Conservation (phyloP, 495 filamentous ascomycete genomes). For the Bacidia rubella region DNA sequence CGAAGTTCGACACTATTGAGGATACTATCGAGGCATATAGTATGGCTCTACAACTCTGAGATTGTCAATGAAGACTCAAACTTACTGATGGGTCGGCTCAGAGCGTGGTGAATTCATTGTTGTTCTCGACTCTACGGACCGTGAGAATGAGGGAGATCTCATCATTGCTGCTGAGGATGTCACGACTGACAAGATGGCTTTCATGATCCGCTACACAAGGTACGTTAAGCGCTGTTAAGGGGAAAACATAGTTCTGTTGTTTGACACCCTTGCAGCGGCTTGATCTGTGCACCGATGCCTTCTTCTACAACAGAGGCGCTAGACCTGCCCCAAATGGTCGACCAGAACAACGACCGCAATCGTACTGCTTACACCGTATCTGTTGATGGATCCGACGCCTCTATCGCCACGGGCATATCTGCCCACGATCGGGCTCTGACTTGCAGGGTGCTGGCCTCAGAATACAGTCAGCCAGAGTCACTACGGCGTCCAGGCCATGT, state of each 20-base stretch:
- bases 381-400: slow-evolving; percentile 59
- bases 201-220: slow-evolving; percentile 77
- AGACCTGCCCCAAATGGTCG: slow-evolving; percentile 69
- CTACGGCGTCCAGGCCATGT: slow-evolving; percentile 86
- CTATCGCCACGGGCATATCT: slow-evolving; percentile 78
- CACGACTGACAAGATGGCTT: slow-evolving; percentile 84
- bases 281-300: slow-evolving; percentile 76
- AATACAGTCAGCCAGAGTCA: slow-evolving; percentile 35
- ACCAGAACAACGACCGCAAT: slow-evolving; percentile 67
- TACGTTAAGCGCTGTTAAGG: slow-evolving; percentile 16
- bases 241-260: not conserved
- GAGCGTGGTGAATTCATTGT: slow-evolving; percentile 88
- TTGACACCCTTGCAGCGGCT: slow-evolving; percentile 41
- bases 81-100: too few species aligned
- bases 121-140: slow-evolving; percentile 75
- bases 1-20: slow-evolving; percentile 70
- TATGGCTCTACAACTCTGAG: slow-evolving; percentile 29
- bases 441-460: slow-evolving; percentile 64
- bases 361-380: slow-evolving; percentile 85
- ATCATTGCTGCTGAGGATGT: slow-evolving; percentile 84
- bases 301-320: slow-evolving; percentile 51
- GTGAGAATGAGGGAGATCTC: slow-evolving; percentile 96
- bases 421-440: slow-evolving; percentile 78
- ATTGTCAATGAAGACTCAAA: slow-evolving; percentile 10
- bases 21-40: slow-evolving; percentile 75